phyloP scores from a whole-genome alignment of 192 early-diverging fungal species.

The Gigaspora rosea region DNA sequence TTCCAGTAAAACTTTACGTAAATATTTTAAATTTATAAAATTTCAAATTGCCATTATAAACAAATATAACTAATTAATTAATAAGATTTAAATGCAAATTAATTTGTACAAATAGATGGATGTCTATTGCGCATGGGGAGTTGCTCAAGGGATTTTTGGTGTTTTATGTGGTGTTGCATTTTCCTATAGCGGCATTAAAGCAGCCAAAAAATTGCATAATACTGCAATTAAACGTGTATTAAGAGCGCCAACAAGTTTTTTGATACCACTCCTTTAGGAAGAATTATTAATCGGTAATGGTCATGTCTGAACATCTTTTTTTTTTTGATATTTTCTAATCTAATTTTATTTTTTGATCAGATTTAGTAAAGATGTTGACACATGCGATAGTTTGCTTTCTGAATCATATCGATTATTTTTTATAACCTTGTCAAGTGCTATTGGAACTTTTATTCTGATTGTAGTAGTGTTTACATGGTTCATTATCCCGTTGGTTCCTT shows the following conservation, averaged over 20 bases:
- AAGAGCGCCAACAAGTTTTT: constrained; percentile 79
- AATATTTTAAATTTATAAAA: too few relatives aligned
- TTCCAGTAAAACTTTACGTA: too few relatives aligned
- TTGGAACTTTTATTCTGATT: constrained; percentile 71
- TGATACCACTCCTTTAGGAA: constrained; percentile 74
- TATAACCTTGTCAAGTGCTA: constrained; percentile 53
- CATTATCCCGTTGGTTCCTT: constrained; percentile 68
- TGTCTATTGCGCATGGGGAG: constrained; percentile 67
- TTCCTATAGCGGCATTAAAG: constrained; percentile 57
- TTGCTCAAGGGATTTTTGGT: constrained; percentile 59
- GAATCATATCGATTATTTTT: constrained; percentile 69
- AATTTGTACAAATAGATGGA: constrained; percentile 55
- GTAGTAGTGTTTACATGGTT: constrained; percentile 66
- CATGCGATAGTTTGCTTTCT: constrained; percentile 59
- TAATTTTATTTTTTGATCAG: constrained; percentile 73
- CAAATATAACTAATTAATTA: not conserved
- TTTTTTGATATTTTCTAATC: constrained; percentile 50
- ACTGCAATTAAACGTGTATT: constrained; percentile 66
- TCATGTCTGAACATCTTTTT: too few relatives aligned
- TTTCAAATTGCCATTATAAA: not conserved
- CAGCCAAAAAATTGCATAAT: constrained; percentile 70
- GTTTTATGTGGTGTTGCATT: constrained; percentile 63
- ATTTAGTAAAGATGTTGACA: constrained; percentile 68
- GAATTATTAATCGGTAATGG: constrained; percentile 64
- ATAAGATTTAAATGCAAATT: not conserved